phyloP scores from a whole-genome alignment of 495 filamentous ascomycete genomes.

The Penicillium verhagenii region DNA sequence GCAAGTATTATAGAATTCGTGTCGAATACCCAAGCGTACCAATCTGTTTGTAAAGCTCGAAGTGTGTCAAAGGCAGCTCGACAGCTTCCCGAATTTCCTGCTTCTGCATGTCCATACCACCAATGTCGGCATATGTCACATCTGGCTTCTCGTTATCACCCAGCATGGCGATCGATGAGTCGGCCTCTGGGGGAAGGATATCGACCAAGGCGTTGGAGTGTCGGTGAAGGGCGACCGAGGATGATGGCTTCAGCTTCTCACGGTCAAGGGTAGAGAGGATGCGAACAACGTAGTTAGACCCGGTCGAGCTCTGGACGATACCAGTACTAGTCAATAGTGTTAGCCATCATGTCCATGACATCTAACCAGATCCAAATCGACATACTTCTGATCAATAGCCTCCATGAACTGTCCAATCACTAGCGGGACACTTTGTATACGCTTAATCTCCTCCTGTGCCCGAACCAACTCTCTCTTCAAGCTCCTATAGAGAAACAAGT shows the following conservation, averaged over 20 bases:
- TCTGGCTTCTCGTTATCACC: constrained; percentile 96
- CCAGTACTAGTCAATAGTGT: constrained; percentile 66
- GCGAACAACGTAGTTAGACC: constrained; percentile 98
- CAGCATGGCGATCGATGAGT: constrained; percentile 98
- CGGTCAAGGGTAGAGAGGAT: constrained; percentile 98
- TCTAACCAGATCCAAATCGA: neutral
- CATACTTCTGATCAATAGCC: constrained; percentile 97
- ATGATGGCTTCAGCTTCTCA: constrained; percentile 94
- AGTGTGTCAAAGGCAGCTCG: constrained; percentile 92
- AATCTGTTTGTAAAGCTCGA: constrained; percentile 97
- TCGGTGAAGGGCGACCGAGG: constrained; percentile 93
- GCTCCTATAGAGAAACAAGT: constrained; percentile 59
- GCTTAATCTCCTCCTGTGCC: constrained; percentile 98
- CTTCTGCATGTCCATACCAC: constrained; percentile 99
- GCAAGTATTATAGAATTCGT: constrained; percentile 3
- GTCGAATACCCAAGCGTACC: constrained; percentile 39
- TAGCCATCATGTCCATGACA: constrained; percentile 14
- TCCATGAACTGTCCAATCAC: constrained; percentile 99
- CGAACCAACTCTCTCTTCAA: constrained; percentile 95
- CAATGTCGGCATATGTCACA: constrained; percentile 96
- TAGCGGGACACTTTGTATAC: constrained; percentile 95
- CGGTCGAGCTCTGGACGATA: constrained; percentile 96
- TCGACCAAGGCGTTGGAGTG: constrained; percentile 99
- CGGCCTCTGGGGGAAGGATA: constrained; percentile 95
- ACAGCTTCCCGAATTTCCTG: constrained; percentile 98